These are phyloP conservation scores for Hemerocallis citrina DNA, from an alignment of 106 monocot genomes.

Conservation along the genomic window DNA sequence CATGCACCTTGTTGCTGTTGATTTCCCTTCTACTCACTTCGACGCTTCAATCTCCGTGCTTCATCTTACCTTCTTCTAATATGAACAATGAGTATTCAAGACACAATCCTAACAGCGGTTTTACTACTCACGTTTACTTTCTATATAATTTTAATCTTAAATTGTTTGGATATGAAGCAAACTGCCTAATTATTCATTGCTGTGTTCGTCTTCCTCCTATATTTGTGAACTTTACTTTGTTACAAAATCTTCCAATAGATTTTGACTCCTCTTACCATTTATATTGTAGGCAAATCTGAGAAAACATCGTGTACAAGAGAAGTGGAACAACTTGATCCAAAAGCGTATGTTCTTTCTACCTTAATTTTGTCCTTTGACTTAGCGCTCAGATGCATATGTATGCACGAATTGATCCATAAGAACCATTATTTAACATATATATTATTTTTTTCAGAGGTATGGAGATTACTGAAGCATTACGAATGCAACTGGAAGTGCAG, in stretches of 20 bases:
- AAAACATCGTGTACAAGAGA: slow-evolving; percentile 7
- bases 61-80: not conserved
- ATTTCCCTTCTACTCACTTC: not conserved
- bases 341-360: slow-evolving; percentile 8
- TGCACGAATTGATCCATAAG: not conserved
- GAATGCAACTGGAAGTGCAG: slow-evolving; percentile 53
- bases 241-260: not conserved
- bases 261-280: not conserved
- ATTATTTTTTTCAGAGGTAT: slow-evolving; percentile 24
- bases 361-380: not conserved
- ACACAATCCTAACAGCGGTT: not conserved
- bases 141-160: not conserved
- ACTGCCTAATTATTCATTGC: not conserved
- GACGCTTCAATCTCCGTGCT: too few relatives aligned
- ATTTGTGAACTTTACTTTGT: not conserved
- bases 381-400: not conserved
- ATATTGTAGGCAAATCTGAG: slow-evolving; percentile 23
- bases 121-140: not conserved
- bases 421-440: not conserved
- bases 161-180: not conserved
- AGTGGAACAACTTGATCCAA: slow-evolving; percentile 26
- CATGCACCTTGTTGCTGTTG: not conserved
- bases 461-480: slow-evolving; percentile 43
- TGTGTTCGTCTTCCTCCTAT: not conserved
- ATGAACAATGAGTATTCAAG: not conserved